phyloP scores from a whole-genome alignment of 2,329 filamentous ascomycete species.

The Amylocarpus encephaloides region DNA sequence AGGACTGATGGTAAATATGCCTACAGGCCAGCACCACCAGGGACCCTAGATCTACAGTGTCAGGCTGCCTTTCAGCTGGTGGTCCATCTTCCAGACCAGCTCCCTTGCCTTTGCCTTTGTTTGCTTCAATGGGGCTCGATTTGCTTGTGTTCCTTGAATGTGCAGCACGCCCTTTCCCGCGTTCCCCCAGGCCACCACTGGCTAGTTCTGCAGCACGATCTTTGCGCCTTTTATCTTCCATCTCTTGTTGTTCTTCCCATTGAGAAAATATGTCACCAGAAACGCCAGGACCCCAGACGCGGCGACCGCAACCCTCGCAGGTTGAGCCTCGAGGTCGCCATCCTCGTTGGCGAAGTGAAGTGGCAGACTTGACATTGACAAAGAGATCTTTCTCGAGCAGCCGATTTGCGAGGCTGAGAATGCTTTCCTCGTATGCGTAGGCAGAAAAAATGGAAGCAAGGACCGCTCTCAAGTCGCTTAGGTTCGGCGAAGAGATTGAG shows the following conservation, averaged over 20 bases:
- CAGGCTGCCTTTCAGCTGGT: conserved; percentile 18
- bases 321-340: conserved; percentile 84
- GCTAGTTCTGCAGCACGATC: conserved; percentile 28
- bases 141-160: conserved; percentile 25
- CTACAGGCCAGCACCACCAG: conserved; percentile 64
- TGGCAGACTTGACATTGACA: conserved; percentile 68
- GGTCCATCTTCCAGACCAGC: conserved; percentile 37
- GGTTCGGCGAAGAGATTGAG: conserved; percentile 71
- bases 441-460: conserved; percentile 87
- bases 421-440: conserved; percentile 90
- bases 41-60: conserved; percentile 43
- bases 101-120: conserved; percentile 22
- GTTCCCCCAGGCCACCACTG: conserved; percentile 29
- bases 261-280: conserved; percentile 70
- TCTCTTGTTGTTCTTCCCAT: conserved; percentile 62
- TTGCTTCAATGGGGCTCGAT: conserved; percentile 15
- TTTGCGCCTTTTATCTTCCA: conserved; percentile 39
- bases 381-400: conserved; percentile 88
- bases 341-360: conserved; percentile 69
- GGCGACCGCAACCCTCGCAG: conserved; percentile 77
- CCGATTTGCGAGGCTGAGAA: conserved; percentile 76
- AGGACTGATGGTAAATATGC: conserved; percentile 64
- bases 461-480: conserved; percentile 80
- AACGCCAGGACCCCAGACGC: conserved; percentile 85
- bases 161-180: conserved; percentile 37